A percentile compares a stretch with the other conserved stretches of the same genome.
phyloP scores from a whole-genome alignment of 139 green algal species.

The Chlamydomonas sp. region DNA sequence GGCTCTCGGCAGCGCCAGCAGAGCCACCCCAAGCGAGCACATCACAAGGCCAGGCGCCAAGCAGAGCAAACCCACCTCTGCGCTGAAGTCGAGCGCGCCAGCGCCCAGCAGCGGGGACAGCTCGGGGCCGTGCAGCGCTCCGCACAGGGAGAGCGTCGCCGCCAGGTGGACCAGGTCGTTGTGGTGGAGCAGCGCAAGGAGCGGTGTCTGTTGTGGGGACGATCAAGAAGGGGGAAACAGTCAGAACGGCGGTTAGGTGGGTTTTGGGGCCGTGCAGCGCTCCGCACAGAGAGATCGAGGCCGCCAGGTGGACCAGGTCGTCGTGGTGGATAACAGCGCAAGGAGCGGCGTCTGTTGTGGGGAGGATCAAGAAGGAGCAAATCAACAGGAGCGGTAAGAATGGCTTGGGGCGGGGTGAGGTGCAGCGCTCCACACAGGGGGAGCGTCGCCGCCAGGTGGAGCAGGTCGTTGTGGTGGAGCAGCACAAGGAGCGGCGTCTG shows the following conservation, averaged over 20 bases:
- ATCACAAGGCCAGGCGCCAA: no score
- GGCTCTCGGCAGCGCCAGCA: no score
- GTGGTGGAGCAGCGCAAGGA: slow-evolving; percentile 2
- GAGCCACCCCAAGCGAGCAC: no score
- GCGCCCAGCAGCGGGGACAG: slow-evolving; percentile 1
- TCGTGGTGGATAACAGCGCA: slow-evolving; percentile 2
- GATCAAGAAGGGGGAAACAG: no score
- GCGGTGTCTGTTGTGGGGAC: slow-evolving; percentile 9
- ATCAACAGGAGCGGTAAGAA: no score
- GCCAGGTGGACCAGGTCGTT: slow-evolving; percentile 15
- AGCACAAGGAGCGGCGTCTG: slow-evolving; percentile 6
- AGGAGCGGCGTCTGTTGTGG: slow-evolving; percentile 11
- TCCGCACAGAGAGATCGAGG: slow-evolving; percentile 2
- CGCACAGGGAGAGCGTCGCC: slow-evolving; percentile 1
- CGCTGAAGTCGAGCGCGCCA: no score
- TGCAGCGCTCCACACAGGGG: neutral
- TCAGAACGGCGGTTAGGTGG: no score
- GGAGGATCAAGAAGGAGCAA: no score
- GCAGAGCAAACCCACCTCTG: no score
- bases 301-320: slow-evolving; percentile 10
- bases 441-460: slow-evolving; percentile 6
- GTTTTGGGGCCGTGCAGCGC: neutral
- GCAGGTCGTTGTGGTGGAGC: slow-evolving; percentile 14
- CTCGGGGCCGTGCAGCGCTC: neutral
- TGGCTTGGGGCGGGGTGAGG: no score